Evolutionary conservation across 257 asterid species (phyloP).

Genomic region (Ophiorrhiza pumila): DNA sequence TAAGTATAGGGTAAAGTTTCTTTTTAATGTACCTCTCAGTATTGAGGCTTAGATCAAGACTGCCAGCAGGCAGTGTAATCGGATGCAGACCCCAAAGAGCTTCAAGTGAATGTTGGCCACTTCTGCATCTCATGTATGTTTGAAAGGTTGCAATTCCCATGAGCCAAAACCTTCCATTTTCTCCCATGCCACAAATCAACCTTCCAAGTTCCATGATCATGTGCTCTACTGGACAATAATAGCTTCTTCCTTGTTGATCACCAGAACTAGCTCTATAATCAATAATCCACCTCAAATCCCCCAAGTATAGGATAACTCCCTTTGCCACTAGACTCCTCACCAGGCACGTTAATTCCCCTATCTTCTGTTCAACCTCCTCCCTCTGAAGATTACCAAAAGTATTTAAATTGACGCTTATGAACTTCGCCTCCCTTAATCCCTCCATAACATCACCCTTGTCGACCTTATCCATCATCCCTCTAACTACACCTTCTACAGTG

Average conservation of each 20-base stretch:
- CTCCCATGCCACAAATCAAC: conserved; percentile 44
- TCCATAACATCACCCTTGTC: conserved; percentile 53
- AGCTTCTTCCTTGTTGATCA: conserved; percentile 31
- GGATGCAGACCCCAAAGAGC: conserved; percentile 73
- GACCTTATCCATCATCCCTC: conserved; percentile 50
- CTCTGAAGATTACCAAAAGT: conserved; percentile 50
- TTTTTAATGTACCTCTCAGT: conserved; percentile 39
- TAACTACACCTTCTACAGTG: conserved; percentile 40
- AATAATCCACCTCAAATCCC: conserved; percentile 77
- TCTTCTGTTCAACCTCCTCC: conserved; percentile 60
- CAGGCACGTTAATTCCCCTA: conserved; percentile 49
- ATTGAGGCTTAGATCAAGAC: conserved; percentile 57
- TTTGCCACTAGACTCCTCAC: conserved; percentile 46
- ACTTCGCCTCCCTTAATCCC: conserved; percentile 48
- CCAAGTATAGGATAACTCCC: conserved; percentile 79
- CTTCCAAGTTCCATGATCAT: conserved; percentile 76
- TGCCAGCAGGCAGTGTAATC: conserved; percentile 57
- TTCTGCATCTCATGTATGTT: conserved; percentile 65
- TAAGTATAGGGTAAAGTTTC: neutral
- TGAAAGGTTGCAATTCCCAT: conserved; percentile 77
- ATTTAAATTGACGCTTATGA: conserved; percentile 48
- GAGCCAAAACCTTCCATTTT: conserved; percentile 57
- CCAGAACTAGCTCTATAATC: conserved; percentile 42
- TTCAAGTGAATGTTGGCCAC: conserved; percentile 61
- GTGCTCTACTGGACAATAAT: conserved; percentile 72